Conservation (phyloP, 768 basidiomycete species). For the Naematelia encephala region DNA sequence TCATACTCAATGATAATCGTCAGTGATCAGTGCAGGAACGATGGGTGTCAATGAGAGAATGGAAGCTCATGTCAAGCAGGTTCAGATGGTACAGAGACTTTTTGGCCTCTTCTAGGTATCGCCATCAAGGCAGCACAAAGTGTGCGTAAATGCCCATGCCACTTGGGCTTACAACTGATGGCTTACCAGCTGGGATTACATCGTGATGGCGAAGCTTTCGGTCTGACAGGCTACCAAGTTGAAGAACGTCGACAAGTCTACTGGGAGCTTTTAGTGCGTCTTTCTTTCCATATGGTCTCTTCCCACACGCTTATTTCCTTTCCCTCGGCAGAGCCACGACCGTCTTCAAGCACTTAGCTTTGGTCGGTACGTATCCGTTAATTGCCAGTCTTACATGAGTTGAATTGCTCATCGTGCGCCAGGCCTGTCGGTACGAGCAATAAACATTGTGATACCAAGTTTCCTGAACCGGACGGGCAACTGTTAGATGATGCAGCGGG, state of each 20-base stretch:
- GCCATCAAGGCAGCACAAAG: slow-evolving; percentile 42
- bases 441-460: slow-evolving; percentile 40
- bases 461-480: slow-evolving; percentile 29
- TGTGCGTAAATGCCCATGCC: slow-evolving; percentile 14
- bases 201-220: slow-evolving; percentile 45
- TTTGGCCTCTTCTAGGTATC: slow-evolving; percentile 48
- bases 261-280: slow-evolving; percentile 45
- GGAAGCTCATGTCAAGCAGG: slow-evolving; percentile 17
- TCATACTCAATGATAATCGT: slow-evolving; percentile 46
- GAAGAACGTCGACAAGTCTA: slow-evolving; percentile 45
- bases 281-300: not conserved
- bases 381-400: too few relatives aligned
- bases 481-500: slow-evolving; percentile 31
- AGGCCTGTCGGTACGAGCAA: slow-evolving; percentile 39
- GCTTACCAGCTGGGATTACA: slow-evolving; percentile 46
- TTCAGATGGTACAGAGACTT: slow-evolving; percentile 39
- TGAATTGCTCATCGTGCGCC: slow-evolving; percentile 1
- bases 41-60: too few relatives aligned
- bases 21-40: too few relatives aligned
- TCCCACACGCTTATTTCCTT: not conserved
- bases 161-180: not conserved
- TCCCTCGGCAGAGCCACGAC: slow-evolving; percentile 39
- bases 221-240: slow-evolving; percentile 38
- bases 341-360: slow-evolving; percentile 48
- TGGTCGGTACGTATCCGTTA: slow-evolving; percentile 13